Percentiles rank a stretch among this genome's conserved stretches.
Conservation (phyloP, 257 asterid genomes). For the Misopates orontium region DNA sequence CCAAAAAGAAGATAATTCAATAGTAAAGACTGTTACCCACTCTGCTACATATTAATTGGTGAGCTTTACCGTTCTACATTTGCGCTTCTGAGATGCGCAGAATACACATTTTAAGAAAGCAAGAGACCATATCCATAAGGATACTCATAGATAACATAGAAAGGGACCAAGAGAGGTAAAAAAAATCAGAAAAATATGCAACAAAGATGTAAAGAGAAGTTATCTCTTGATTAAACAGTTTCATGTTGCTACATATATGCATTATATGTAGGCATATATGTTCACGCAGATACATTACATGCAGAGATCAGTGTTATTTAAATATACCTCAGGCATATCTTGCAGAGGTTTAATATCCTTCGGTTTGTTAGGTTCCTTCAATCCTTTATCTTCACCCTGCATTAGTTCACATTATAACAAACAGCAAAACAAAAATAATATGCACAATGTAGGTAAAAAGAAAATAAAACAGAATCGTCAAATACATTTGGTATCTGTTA, state of each 20-base stretch:
- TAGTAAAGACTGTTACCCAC: too few species aligned
- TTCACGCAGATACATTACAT: not conserved
- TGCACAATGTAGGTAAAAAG: constrained; percentile 17
- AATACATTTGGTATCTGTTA: not conserved
- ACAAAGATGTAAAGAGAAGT: not conserved
- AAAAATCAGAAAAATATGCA: not conserved
- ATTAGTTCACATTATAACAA: constrained; percentile 25
- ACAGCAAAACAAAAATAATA: constrained; percentile 17
- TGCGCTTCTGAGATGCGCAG: too few species aligned
- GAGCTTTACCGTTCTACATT: too few species aligned
- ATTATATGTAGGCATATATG: not conserved
- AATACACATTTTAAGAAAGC: too few species aligned
- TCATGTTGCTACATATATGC: too few species aligned
- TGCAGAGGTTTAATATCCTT: constrained; percentile 37
- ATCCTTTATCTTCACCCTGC: constrained; percentile 51
- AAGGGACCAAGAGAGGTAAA: not conserved
- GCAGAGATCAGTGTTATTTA: constrained; percentile 13
- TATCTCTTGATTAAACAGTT: too few species aligned
- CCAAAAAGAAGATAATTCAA: not conserved
- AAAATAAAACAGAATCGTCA: constrained; percentile 12
- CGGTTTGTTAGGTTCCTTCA: constrained; percentile 39
- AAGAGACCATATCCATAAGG: too few species aligned
- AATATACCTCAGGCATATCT: constrained; percentile 67
- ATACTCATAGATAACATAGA: not conserved
- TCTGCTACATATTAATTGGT: too few species aligned